Evolutionary conservation across 768 basidiomycete species (phyloP), one percentile per base, ranked within the genome.

Genomic region (Collybia nuda): DNA sequence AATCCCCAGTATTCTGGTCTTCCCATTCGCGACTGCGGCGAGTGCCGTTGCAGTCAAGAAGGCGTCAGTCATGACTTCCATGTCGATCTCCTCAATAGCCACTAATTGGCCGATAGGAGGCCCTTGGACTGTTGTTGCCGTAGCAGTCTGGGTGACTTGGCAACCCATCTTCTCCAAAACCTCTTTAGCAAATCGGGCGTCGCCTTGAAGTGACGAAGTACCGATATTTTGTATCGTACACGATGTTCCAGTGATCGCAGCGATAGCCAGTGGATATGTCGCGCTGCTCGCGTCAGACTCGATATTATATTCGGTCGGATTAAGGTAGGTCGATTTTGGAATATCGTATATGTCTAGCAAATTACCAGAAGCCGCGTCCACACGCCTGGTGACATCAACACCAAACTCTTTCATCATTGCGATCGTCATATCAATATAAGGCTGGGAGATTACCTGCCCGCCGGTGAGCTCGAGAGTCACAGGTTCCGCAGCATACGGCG

Each of bases 11-110:
- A 99, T 98, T 52, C 92, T 78, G 7, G 93, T 88, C 56, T 83
- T 82, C 8, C 81, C 84, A 36, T 67, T 66, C 0, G 84, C 74
- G 18, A 97, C 90, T 48, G 97, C 96, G 46, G 93, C 95, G 17
- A 99, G 73, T 6, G 88, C 94, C 9, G 85, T 89, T 7, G 97
- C 96, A 2, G 95, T 98, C 72, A 98, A 79, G 76, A 99, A 99
- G 18, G 96, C 97, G 66, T 99, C 97, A 6, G 97, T 99, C 97
- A 99, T 98, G n/a, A 88, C 86, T 68, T 97, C 93, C 97, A 98
- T 98, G 64, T 98, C 93, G 18, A 98, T 84, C 58, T 86, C 80
- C 45, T 89, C 90, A 44, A 97, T 78, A 1, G 90, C 90, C 56
- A 85, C 85, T 43, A 99, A 78, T 57, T 84, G 74, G 0, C 93